A percentile compares a stretch with the other conserved stretches of the same genome.
These are phyloP conservation scores for Tricholoma saponaceum DNA, from an alignment of 768 basidiomycete genomes.

Conservation along the genomic window DNA sequence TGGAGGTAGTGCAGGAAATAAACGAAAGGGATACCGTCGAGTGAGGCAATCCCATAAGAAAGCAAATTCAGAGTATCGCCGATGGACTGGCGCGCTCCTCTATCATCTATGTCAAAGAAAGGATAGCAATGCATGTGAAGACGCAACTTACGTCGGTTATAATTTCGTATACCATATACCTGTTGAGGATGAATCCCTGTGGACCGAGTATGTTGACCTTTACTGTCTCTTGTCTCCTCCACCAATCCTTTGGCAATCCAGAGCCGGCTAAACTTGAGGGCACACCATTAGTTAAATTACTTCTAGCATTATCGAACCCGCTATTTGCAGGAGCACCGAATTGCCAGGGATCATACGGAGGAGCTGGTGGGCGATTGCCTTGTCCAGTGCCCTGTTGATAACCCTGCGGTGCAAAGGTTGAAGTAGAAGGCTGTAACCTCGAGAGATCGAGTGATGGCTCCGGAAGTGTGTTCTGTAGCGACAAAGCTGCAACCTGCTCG, in stretches of 20 bases:
- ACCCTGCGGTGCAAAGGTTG: constrained; percentile 34
- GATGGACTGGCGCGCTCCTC: constrained; percentile 64
- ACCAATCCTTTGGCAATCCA: constrained; percentile 79
- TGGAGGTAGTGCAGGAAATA: constrained; percentile 84
- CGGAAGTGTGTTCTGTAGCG: constrained; percentile 74
- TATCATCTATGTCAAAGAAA: constrained; percentile 23
- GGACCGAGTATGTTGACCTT: constrained; percentile 75
- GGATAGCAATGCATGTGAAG: neutral
- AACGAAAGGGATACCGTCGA: constrained; percentile 89
- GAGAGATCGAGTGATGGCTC: constrained; percentile 67
- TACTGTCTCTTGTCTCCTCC: constrained; percentile 76
- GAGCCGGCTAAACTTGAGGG: constrained; percentile 63
- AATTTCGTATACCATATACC: constrained; percentile 83
- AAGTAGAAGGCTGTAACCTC: constrained; percentile 48
- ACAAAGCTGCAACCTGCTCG: constrained; percentile 73
- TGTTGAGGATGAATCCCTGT: constrained; percentile 88
- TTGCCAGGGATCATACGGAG: constrained; percentile 66
- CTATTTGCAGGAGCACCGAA: constrained; percentile 26
- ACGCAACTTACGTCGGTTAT: constrained; percentile 61
- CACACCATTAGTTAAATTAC: constrained; percentile 37
- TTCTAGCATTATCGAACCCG: constrained; percentile 25
- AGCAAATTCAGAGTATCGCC: constrained; percentile 92
- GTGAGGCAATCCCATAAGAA: constrained; percentile 85
- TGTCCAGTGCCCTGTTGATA: constrained; percentile 41
- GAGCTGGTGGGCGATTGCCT: constrained; percentile 38